A percentile compares a stretch with the other conserved stretches of the same genome.
Conservation (phyloP, 805 yeast species). For the Wickerhamomyces kurtzmanii region DNA sequence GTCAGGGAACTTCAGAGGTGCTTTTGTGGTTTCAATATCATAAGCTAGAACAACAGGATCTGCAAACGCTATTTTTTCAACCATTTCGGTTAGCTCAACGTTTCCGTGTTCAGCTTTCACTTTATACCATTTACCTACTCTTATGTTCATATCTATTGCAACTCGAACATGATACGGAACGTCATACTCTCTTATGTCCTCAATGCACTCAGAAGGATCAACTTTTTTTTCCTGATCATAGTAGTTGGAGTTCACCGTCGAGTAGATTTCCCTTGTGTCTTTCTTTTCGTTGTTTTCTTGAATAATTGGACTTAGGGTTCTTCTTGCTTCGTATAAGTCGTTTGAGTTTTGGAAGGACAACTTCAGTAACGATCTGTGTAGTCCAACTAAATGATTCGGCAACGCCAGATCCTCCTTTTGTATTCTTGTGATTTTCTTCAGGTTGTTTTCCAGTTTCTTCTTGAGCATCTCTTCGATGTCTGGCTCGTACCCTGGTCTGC, state of each 20-base stretch:
- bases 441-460: conserved; percentile 50
- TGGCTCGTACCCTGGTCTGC: conserved; percentile 39
- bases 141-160: conserved; percentile 75
- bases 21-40: conserved; percentile 96
- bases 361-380: conserved; percentile 52
- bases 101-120: conserved; percentile 57
- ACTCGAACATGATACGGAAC: conserved; percentile 96
- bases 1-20: conserved; percentile 94
- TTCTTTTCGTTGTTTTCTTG: conserved; percentile 52
- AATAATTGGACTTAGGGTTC: conserved; percentile 59
- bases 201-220: conserved; percentile 57
- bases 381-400: conserved; percentile 82
- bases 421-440: conserved; percentile 47
- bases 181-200: conserved; percentile 86
- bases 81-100: conserved; percentile 44
- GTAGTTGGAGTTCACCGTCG: conserved; percentile 32
- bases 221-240: conserved; percentile 15
- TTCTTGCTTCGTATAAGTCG: conserved; percentile 69
- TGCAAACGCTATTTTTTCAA: conserved; percentile 83
- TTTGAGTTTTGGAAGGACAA: conserved; percentile 64
- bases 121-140: conserved; percentile 95
- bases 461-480: conserved; percentile 84
- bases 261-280: conserved; percentile 60
- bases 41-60: conserved; percentile 96
- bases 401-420: conserved; percentile 71